Percentiles rank a stretch among this genome's conserved stretches.
Evolutionary conservation across 495 filamentous ascomycete species (phyloP).

Genomic region (Aspergillus olivimuriae): DNA sequence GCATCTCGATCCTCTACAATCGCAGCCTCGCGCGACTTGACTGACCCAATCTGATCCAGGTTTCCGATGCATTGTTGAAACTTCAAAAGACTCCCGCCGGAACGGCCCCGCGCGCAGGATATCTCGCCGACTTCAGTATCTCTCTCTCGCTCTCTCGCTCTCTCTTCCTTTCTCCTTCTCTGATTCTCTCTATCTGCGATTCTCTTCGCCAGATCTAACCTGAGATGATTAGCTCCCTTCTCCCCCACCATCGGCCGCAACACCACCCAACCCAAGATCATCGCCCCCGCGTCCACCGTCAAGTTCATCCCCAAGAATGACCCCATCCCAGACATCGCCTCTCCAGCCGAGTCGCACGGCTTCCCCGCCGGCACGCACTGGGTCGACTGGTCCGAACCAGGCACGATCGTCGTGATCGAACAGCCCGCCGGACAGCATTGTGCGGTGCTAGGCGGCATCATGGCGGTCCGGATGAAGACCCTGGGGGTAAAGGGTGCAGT

Average conservation of each 20-base stretch:
- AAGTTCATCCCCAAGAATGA: conserved; percentile 49
- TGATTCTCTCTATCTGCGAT: conserved; percentile 1
- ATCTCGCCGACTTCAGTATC: conserved; percentile 55
- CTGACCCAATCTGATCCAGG: conserved; percentile 21
- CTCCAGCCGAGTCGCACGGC: conserved; percentile 20
- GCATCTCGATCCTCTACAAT: not conserved
- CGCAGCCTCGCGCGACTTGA: no score
- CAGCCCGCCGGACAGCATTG: conserved; percentile 55
- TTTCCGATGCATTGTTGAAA: conserved; percentile 59
- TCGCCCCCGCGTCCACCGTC: conserved; percentile 58
- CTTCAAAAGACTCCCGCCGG: conserved; percentile 44
- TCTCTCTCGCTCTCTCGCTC: conserved; percentile 1
- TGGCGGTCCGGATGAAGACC: conserved; percentile 55
- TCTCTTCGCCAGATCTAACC: not conserved
- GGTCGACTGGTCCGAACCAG: conserved; percentile 48
- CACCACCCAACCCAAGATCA: conserved; percentile 29
- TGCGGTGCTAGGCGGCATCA: conserved; percentile 62
- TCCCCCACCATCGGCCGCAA: conserved; percentile 29
- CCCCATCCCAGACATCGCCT: conserved; percentile 19
- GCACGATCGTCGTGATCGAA: conserved; percentile 51
- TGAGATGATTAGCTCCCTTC: conserved; percentile 25
- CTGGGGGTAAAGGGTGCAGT: conserved; percentile 50
- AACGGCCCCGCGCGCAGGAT: conserved; percentile 41
- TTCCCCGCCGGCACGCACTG: conserved; percentile 47
- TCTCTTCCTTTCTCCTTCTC: conserved; percentile 1